These are phyloP conservation scores for Ascosphaera apis DNA, from an alignment of 2,329 filamentous ascomycete species.

Conservation along the genomic window DNA sequence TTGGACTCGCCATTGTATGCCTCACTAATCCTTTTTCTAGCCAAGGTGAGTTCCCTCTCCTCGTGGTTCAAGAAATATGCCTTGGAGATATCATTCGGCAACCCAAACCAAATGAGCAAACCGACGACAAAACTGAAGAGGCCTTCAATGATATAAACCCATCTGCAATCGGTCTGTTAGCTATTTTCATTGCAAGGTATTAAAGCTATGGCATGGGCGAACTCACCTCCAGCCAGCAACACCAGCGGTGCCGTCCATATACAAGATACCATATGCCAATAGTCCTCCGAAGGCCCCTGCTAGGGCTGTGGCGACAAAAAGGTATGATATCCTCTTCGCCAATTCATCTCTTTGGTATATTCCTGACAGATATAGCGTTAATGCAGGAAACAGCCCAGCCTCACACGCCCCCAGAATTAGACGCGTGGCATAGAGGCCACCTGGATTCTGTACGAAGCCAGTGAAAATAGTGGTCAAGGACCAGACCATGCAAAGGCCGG, in stretches of 20 bases:
- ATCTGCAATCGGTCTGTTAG: conserved; percentile 8
- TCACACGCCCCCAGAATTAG: conserved; percentile 18
- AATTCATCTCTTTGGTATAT: conserved; percentile 19
- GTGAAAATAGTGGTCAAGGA: conserved; percentile 26
- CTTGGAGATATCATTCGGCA: conserved; percentile 24
- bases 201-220: neutral
- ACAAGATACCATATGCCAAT: conserved; percentile 15
- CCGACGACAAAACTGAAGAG: conserved; percentile 22
- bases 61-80: conserved; percentile 27
- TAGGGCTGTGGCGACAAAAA: conserved; percentile 18
- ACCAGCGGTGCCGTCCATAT: conserved; percentile 25
- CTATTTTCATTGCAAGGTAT: too few species aligned
- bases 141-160: conserved; percentile 29
- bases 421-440: conserved; percentile 18
- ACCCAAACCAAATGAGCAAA: conserved; percentile 22
- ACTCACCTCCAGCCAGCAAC: conserved; percentile 25
- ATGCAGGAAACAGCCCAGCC: conserved; percentile 18
- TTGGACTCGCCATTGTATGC: conserved; percentile 28
- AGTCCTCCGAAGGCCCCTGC: conserved; percentile 19
- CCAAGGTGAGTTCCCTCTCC: conserved; percentile 28
- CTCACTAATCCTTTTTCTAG: conserved; percentile 22
- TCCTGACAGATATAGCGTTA: conserved; percentile 20
- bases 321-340: conserved; percentile 19
- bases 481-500: conserved; percentile 22
- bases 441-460: conserved; percentile 23